These are phyloP conservation scores for Sporothrix phasma DNA, from an alignment of 2,329 filamentous ascomycete genomes.

Conservation along the genomic window DNA sequence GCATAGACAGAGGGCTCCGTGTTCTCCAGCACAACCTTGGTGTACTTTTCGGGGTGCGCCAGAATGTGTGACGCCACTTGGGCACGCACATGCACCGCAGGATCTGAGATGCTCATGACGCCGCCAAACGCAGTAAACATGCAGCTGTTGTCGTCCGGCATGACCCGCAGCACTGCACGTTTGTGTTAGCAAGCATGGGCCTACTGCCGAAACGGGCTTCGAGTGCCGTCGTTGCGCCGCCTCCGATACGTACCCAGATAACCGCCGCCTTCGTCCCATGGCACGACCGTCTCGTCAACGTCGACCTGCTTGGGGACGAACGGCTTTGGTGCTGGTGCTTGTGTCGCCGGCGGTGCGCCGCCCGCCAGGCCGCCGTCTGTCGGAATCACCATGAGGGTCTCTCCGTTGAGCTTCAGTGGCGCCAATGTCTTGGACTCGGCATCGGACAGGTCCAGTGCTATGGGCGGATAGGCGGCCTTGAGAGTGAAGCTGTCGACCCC, in stretches of 20 bases:
- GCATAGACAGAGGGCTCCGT: slow-evolving; percentile 66
- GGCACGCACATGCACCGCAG: slow-evolving; percentile 52
- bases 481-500: slow-evolving; percentile 58
- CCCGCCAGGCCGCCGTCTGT: slow-evolving; percentile 23
- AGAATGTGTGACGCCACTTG: slow-evolving; percentile 74
- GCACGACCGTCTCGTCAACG: slow-evolving; percentile 35
- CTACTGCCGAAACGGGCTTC: too few species aligned
- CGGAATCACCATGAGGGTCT: slow-evolving; percentile 42
- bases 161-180: slow-evolving; percentile 64
- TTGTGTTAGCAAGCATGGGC: background rate
- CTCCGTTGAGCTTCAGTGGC: slow-evolving; percentile 38
- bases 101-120: slow-evolving; percentile 51
- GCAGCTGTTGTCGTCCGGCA: slow-evolving; percentile 95
- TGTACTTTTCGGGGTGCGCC: slow-evolving; percentile 60
- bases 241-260: slow-evolving; percentile 36
- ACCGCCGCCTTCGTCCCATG: slow-evolving; percentile 41
- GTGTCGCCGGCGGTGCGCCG: background rate
- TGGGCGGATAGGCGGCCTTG: slow-evolving; percentile 78
- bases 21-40: slow-evolving; percentile 61
- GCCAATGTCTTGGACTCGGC: slow-evolving; percentile 31
- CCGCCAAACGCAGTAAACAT: slow-evolving; percentile 84
- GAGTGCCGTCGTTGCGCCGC: background rate
- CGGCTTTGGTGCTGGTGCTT: slow-evolving; percentile 18
- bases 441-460: slow-evolving; percentile 53
- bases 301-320: slow-evolving; percentile 28